Base-by-base conservation (phyloP, 129 eudicot species). In the Solidago caesia region DNA sequence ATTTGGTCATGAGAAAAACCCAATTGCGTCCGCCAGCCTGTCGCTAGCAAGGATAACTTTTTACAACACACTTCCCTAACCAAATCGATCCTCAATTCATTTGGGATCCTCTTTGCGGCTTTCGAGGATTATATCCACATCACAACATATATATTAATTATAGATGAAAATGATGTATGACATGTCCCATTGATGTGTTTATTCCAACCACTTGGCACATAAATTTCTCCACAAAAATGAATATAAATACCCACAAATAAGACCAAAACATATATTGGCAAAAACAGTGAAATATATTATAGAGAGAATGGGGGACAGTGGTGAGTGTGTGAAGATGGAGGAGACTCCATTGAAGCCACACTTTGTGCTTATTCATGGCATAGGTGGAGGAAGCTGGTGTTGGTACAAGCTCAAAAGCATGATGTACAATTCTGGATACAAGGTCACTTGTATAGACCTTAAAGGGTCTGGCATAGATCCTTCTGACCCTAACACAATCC, bases 341-440 rank as follows among this genome's bases (percentile, higher is more conserved):
- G 59, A 57, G 58, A 44, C 75, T 77, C 70, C 82, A 73, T 77
- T 60, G 79, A 80, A 73, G 47, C 70, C 77, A 71, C 91, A 85
- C 80, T 82, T 82, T 75, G 90, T 86, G 75, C 81, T 86, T 66
- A 82, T 86, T 41, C 90, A 86, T 77, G 90, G 90, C 26, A 42
- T 74, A 59, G 57, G 87, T 25, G 80, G 75, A 56, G 90, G 90
- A 73, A 85, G 78, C 44, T 86, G 90, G 90, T 79, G 87, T 67
- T 86, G 90, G 90, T 86, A 79, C 90, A 83, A 83, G 62, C 59
- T 86, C 45, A 69, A 83, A 58, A 73, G 83, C 65, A 67, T 86
- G 59, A 75, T 86, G 78, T 83, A 77, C 80, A 72, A 70, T 72
- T 77, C 81, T 7, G 90, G 90, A 16, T 80, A 80, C 76, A 80